A percentile compares a stretch with the other conserved stretches of the same genome.
Conservation (phyloP, 2,329 filamentous ascomycete species). For the Hymenoscyphus scutula region DNA sequence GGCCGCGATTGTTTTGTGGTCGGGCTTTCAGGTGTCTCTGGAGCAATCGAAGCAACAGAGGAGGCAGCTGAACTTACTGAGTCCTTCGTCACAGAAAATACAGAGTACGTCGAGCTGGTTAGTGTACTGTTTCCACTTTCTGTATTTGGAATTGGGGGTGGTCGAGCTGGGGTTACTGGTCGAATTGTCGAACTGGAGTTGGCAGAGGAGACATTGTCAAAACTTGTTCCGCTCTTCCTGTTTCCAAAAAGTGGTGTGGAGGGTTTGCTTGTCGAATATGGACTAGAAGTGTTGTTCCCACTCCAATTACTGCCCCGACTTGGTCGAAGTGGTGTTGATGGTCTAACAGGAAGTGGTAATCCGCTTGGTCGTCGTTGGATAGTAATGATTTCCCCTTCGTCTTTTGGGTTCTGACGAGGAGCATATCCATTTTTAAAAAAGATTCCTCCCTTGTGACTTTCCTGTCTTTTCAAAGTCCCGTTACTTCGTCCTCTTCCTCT, state of each 20-base stretch:
- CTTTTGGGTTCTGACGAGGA: not conserved
- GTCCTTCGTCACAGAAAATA: conserved; percentile 22
- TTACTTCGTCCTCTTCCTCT: not conserved
- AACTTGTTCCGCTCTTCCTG: not conserved
- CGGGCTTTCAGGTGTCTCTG: not conserved
- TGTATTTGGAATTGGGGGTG: conserved; percentile 10
- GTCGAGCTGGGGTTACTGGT: conserved; percentile 4
- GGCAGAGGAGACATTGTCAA: not conserved
- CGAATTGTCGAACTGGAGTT: not conserved
- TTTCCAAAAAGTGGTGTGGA: not conserved
- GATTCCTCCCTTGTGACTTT: not conserved
- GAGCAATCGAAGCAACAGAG: not conserved
- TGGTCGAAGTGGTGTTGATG: conserved; percentile 20
- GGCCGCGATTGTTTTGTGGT: not conserved
- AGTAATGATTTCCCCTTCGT: not conserved
- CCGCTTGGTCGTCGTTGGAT: conserved; percentile 9
- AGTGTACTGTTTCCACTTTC: conserved; percentile 24
- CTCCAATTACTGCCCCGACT: not conserved
- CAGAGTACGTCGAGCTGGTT: conserved; percentile 21
- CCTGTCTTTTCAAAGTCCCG: not conserved
- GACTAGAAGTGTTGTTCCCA: not conserved
- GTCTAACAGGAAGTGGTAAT: conserved; percentile 17
- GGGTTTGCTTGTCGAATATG: not conserved
- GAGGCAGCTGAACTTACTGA: conserved; percentile 22
- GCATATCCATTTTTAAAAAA: not conserved